Evolutionary conservation across 192 early-diverging fungal genomes (phyloP).

Genomic region (Coemansia sp.): DNA sequence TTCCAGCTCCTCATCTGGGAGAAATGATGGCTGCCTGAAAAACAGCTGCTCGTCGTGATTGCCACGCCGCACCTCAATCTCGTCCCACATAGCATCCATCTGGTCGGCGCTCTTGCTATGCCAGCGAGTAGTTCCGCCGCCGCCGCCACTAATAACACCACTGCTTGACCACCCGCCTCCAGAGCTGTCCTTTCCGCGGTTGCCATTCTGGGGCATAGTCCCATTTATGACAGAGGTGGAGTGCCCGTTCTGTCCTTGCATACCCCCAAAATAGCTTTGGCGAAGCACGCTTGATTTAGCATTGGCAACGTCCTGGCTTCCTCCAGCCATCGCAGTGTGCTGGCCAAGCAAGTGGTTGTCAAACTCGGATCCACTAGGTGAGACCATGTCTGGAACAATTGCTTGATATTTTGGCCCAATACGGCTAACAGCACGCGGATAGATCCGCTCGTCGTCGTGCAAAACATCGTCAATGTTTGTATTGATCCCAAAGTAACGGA

Average conservation of each 20-base stretch:
- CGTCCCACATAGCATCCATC: conserved; percentile 47
- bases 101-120: conserved; percentile 48
- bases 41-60: conserved; percentile 45
- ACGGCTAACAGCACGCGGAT: conserved; percentile 75
- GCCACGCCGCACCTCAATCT: conserved; percentile 45
- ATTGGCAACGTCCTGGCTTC: not conserved
- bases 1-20: conserved; percentile 54
- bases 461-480: conserved; percentile 70
- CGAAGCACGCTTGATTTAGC: not conserved
- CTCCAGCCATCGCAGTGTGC: not conserved
- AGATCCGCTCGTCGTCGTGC: conserved; percentile 74
- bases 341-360: conserved; percentile 11
- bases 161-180: conserved; percentile 11
- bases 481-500: conserved; percentile 85
- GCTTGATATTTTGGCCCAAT: conserved; percentile 86
- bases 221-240: not conserved
- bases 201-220: not conserved
- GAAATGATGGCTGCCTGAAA: conserved; percentile 41
- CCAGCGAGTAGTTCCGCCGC: conserved; percentile 36
- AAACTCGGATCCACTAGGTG: conserved; percentile 38
- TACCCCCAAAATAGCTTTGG: not conserved
- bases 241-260: not conserved
- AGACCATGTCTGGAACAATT: conserved; percentile 59
- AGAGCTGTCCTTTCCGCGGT: conserved; percentile 18
- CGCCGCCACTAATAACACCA: conserved; percentile 14